Evolutionary conservation across 768 basidiomycete species (phyloP), one percentile per base, ranked within the genome.

Genomic region (Trametes punicea): DNA sequence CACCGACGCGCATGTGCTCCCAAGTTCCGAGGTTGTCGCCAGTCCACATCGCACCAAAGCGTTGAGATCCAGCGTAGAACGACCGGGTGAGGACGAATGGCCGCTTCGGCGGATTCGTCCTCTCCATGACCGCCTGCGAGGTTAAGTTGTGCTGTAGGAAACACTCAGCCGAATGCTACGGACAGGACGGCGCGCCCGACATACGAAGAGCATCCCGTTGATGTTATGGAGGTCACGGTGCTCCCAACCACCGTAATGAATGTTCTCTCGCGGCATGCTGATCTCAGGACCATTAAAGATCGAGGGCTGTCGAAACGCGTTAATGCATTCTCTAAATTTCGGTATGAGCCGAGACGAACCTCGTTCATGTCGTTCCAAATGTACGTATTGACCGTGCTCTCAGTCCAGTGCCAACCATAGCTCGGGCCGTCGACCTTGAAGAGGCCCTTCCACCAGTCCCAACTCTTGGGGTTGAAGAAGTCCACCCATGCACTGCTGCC

Each of bases 321-420:
- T 13, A 46, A 10, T 10, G 6, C 42, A 11, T 21, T 44, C 13
- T 15, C 18, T 13, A 13, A 15, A 16, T 10, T 18, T 5, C 16
- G 5, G 25, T 27, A 18, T 39, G 25, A 23, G 31, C 29, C 6
- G 7, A 61, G 6, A 54, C 77, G 7, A 47, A 93, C 93, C 82
- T 98, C 97, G 63, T 98, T 98, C 97, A 99, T 99, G 67, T 99
- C 97, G 68, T 98, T 98, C 97, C 97, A 99, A 62, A 98, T 93
- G 69, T 87, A 87, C 13, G 98, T 81, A 62, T 84, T 81, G 27
- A 86, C 82, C 2, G 92, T 93, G 62, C 94, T 90, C 60, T 90
- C 73, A 0, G 77, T 81, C 88, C 91, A 92, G 6, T 83, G 75
- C 81, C 85, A 92, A n/a, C 77, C 72, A 42, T 77, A 81, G 57